Base-by-base conservation (phyloP, 768 basidiomycete species). In the Suillus plorans region DNA sequence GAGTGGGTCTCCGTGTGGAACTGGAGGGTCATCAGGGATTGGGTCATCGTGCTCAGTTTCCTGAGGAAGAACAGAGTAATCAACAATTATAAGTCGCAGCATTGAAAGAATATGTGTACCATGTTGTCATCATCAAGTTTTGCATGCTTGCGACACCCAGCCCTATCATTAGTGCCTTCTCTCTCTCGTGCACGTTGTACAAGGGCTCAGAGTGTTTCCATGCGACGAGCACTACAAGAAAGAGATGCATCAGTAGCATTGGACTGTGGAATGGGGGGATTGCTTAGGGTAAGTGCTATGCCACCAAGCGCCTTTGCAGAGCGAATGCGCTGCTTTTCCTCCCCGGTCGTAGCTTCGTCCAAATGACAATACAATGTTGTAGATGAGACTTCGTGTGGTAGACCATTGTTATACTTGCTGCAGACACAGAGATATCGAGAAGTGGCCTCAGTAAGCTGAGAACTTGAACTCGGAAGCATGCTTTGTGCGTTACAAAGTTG, bases 351-450 rank as follows among this genome's bases (percentile, higher is more conserved):
- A 22, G 60, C 60, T n/a, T 61, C 39, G 3, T 45, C 42, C 34
- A 61, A 47, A 47, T 61, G 60, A n/a, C 45, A 45, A 61, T 61
- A 61, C 60, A 28, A 61, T 13, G 44, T 47, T 3, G 60, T 9
- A 25, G 36, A 45, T 0, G 45, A 61, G 34, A 61, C 47, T 50
- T 61, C 12, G 44, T 61, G 60, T 10, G 42, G 22, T 5, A 41
- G 39, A 20, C 28, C 28, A 28, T 28, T 2, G 28, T 28, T 28
- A 28, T 28, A 28, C 28, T 3, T 28, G 28, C 28, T 28, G 28
- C 28, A 28, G 28, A 28, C 28, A 28, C 28, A 28, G 28, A 28
- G 28, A 28, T 28, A 28, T 28, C 3, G 28, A 28, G 28, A 28
- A 28, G 28, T 28, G 28, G 28, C 28, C 28, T 28, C 28, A 2